Evolutionary conservation across 2,329 filamentous ascomycete genomes (phyloP), one percentile per base, ranked within the genome.

Genomic region (Leptographium flavum): DNA sequence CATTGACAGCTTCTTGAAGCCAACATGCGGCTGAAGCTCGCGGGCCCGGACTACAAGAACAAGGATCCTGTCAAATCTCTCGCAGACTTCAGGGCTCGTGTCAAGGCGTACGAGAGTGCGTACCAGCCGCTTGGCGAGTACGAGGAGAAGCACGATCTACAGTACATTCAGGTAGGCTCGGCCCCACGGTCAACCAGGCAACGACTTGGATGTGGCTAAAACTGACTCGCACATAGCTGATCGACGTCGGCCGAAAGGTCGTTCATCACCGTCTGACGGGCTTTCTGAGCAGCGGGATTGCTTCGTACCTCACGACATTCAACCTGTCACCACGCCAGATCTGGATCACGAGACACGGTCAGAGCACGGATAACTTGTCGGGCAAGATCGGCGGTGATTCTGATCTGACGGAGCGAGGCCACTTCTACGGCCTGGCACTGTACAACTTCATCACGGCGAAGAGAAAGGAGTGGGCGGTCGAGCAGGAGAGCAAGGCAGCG

Each of bases 11-110:
- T 96, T 23, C 71, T 96, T 32, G 88, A 96, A 62, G 86, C 88
- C 17, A 96, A 96, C 58, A 96, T 96, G 87, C 87, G 90, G 25
- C 68, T 96, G 50, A 96, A 96, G 68, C 77, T 96, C 7, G 93
- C 86, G 4, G 92, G 92, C 0, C 92, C 92, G 0, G 92, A 98
- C 62, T 98, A 98, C 67, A 86, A 83, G 56, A 86, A 87, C 59
- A 93, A 94, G 64, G 90, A 98, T 55, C 90, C 92, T 0, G 66
- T 77, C 45, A 79, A 83, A 57, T 88, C 92, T 1, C 68, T 96
- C 36, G 79, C 74, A 30, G 92, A 98, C 59, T 98, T 98, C 70
- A 93, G 85, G 66, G 81, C 85, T 62, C 84, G 92, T 49, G 88
- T 98, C 14, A 80, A 77, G 43, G 84, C 93, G 11, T 98, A 98